Evolutionary conservation across 2,329 filamentous ascomycete species (phyloP), one percentile per base, ranked within the genome.

Genomic region (Tolypocladium ophioglossoides): DNA sequence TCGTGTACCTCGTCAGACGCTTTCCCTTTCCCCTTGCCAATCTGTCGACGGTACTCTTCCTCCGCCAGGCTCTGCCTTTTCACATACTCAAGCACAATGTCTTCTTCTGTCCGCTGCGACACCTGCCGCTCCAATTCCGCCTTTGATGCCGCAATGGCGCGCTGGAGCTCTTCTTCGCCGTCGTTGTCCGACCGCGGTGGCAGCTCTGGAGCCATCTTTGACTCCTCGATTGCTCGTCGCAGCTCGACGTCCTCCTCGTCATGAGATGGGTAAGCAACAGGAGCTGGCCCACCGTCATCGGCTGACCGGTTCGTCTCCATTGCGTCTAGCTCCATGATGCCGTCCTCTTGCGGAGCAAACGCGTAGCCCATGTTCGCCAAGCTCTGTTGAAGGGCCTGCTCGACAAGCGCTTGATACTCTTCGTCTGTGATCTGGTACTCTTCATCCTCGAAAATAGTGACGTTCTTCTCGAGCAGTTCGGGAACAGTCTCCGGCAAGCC

Each of bases 41-140:
- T 58, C 37, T 65, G 61, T 52, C 66, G 60, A 12, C 72, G 68
- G 50, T 67, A 75, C 64, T 84, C 76, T 59, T 84, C 84, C 69
- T 92, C 88, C 0, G 80, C 76, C 44, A 89, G 65, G 66, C 86
- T 90, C 72, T 91, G 86, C 72, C 84, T 86, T 75, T 86, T 87
- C 41, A 90, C 78, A 67, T 89, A 90, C 62, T 90, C 86, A 65
- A 91, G 68, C 10, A 91, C 80, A 55, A 87, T 82, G 54, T 89
- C 81, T 64, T 91, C 86, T 63, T 91, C 87, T 0, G 76, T 80
- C 63, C 70, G 75, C 53, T 72, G 66, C 39, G 66, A 70, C 50
- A 68, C 66, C 38, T 74, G 69, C 4, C 72, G 69, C 46, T 70
- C 68, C 59, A 75, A 61, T 52, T 78, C 68, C 37, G 74, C 67